Evolutionary conservation across 2,329 filamentous ascomycete species (phyloP).

Genomic region (Cordyceps cicadae): DNA sequence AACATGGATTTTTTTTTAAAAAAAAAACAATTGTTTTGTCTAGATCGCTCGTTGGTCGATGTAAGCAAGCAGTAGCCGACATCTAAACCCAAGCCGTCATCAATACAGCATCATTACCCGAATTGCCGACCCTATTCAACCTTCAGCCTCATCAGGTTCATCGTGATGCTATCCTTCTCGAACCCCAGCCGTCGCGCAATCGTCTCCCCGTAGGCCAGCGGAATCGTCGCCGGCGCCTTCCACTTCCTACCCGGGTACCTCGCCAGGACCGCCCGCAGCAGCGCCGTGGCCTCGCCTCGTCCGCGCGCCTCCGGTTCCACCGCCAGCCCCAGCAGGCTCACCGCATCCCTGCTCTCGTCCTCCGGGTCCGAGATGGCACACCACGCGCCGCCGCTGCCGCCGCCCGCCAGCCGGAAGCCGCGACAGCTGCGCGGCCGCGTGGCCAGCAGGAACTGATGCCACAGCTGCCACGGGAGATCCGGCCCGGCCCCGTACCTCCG

Average conservation of each 20-base stretch:
- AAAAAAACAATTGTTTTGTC: not conserved
- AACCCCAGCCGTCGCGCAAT: constrained; percentile 12
- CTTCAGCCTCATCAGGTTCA: constrained; percentile 13
- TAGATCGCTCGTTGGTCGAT: no score
- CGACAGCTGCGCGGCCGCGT: not conserved
- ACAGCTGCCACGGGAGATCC: constrained; percentile 17
- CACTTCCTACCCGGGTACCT: constrained; percentile 15
- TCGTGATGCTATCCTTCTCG: not conserved
- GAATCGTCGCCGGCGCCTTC: constrained; percentile 8
- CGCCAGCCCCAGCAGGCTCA: constrained; percentile 13
- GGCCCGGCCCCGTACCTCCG: constrained; percentile 6
- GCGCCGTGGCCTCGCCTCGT: constrained; percentile 14
- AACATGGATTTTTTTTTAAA: not conserved
- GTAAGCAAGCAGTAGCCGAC: no score
- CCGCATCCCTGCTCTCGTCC: constrained; percentile 11
- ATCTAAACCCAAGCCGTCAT: no score
- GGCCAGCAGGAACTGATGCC: constrained; percentile 7
- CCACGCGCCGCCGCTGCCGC: constrained; percentile 10
- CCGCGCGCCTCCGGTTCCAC: constrained; percentile 16
- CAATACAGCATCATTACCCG: not conserved
- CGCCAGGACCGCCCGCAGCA: constrained; percentile 15
- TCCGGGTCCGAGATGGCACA: constrained; percentile 16
- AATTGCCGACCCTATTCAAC: not conserved
- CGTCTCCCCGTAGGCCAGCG: constrained; percentile 13
- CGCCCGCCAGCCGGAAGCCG: constrained; percentile 12